Percentiles rank a stretch among this genome's conserved stretches.
These are phyloP conservation scores for Jacaranda copaia DNA, from an alignment of 257 asterid genomes.

Conservation along the genomic window DNA sequence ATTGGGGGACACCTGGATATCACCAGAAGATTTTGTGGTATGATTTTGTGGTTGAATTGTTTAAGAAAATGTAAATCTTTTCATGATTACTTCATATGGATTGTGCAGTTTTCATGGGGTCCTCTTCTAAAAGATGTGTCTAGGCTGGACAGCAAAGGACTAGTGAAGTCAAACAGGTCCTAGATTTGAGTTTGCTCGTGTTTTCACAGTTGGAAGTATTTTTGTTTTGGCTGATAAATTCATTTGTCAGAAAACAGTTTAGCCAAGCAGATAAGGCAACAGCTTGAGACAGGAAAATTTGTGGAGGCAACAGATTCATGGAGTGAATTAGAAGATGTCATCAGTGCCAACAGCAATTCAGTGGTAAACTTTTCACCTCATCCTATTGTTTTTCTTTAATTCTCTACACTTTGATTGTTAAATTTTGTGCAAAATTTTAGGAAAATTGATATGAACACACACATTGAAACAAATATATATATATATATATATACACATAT, in stretches of 20 bases:
- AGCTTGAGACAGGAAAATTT: constrained; percentile 59
- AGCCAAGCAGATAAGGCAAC: constrained; percentile 62
- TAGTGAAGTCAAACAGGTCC: constrained; percentile 75
- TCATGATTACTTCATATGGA: constrained; percentile 29
- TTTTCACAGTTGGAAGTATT: not conserved
- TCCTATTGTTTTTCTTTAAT: not conserved
- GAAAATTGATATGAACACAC: no score
- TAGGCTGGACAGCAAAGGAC: constrained; percentile 74
- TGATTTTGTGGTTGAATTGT: not conserved
- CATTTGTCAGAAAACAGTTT: constrained; percentile 54
- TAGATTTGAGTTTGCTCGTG: not conserved
- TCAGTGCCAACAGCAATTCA: constrained; percentile 55
- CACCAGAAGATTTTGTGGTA: constrained; percentile 97
- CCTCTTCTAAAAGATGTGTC: constrained; percentile 91
- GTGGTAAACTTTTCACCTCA: constrained; percentile 57
- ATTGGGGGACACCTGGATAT: constrained; percentile 93
- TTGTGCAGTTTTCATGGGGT: constrained; percentile 90
- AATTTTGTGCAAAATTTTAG: no score
- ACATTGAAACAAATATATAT: no score
- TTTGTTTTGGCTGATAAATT: constrained; percentile 22
- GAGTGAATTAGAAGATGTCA: constrained; percentile 60
- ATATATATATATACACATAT: no score
- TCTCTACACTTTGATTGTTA: not conserved
- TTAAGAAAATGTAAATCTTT: not conserved
- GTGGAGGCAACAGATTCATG: constrained; percentile 74